A percentile compares a stretch with the other conserved stretches of the same genome.
Evolutionary conservation across 2,329 filamentous ascomycete species (phyloP).

Genomic region (Cytospora schulzeri): DNA sequence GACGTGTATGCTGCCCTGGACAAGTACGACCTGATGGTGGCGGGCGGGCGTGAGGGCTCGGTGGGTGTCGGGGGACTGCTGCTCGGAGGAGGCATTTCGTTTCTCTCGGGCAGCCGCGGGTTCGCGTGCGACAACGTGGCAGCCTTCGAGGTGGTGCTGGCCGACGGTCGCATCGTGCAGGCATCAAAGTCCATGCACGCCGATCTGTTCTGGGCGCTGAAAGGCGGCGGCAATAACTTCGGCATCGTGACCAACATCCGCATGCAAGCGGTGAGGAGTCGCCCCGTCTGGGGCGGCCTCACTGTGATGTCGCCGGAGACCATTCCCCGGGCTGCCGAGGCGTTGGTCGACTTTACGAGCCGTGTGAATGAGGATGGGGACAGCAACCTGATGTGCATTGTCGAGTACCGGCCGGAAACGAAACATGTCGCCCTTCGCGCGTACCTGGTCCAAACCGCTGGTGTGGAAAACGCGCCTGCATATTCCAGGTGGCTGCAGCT

Average conservation of each 20-base stretch:
- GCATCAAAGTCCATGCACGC: slow-evolving; percentile 5
- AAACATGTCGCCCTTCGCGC: too few relatives aligned
- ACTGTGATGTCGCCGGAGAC: not conserved
- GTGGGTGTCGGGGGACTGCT: slow-evolving; percentile 15
- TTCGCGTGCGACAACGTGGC: slow-evolving; percentile 8
- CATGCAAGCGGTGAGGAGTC: not conserved
- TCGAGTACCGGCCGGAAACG: too few relatives aligned
- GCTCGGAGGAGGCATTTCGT: slow-evolving; percentile 12
- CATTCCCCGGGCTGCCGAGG: slow-evolving; percentile 1
- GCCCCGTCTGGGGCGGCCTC: slow-evolving; percentile 9
- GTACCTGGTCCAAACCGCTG: too few relatives aligned
- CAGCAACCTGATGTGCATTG: too few relatives aligned
- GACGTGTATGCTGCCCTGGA: too few relatives aligned
- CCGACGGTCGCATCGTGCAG: slow-evolving; percentile 10
- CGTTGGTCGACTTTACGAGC: not conserved
- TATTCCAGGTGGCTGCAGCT: too few relatives aligned
- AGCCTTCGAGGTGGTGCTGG: slow-evolving; percentile 7
- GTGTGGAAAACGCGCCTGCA: too few relatives aligned
- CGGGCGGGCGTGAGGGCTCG: too few relatives aligned
- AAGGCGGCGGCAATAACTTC: slow-evolving; percentile 35
- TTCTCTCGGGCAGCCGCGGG: not conserved
- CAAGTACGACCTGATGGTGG: too few relatives aligned
- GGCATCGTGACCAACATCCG: slow-evolving; percentile 32
- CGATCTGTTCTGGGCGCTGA: slow-evolving; percentile 34
- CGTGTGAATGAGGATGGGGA: too few relatives aligned